Conservation (phyloP, 1,284 basidiomycete genomes). For the Rhodotorula glutinis region DNA sequence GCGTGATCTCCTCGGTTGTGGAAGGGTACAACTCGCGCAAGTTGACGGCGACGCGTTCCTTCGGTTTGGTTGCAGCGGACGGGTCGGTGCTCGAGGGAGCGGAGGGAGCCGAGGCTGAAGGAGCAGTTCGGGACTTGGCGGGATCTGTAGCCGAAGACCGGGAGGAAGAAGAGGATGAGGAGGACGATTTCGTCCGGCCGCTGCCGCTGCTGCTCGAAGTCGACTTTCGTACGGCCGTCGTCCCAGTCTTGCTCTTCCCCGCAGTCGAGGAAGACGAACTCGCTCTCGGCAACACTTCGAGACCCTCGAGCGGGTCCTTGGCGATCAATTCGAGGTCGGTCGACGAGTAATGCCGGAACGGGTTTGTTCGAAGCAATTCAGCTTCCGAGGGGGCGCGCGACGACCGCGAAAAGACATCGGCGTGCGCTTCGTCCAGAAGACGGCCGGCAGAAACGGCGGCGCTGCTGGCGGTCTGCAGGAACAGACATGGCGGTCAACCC, state of each 20-base stretch:
- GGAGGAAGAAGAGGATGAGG: too few species aligned
- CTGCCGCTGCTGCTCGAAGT: too few species aligned
- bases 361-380: conserved; percentile 57
- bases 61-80: conserved; percentile 8
- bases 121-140: too few species aligned
- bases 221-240: too few species aligned
- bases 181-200: too few species aligned
- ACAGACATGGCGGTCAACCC: too few species aligned
- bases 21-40: conserved; percentile 34
- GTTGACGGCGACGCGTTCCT: conserved; percentile 35
- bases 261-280: background rate
- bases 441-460: conserved; percentile 39
- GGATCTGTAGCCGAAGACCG: too few species aligned
- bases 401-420: conserved; percentile 49
- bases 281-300: conserved; percentile 44
- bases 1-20: conserved; percentile 31
- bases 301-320: conserved; percentile 36
- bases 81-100: background rate
- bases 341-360: conserved; percentile 56
- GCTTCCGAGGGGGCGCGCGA: conserved; percentile 48
- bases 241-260: background rate
- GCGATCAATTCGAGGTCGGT: conserved; percentile 44
- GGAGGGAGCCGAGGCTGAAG: too few species aligned
- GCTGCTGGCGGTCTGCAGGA: conserved; percentile 18
- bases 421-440: conserved; percentile 31